These are phyloP conservation scores for Acacia melanoxylon DNA, from an alignment of 306 rosid species.

Conservation along the genomic window DNA sequence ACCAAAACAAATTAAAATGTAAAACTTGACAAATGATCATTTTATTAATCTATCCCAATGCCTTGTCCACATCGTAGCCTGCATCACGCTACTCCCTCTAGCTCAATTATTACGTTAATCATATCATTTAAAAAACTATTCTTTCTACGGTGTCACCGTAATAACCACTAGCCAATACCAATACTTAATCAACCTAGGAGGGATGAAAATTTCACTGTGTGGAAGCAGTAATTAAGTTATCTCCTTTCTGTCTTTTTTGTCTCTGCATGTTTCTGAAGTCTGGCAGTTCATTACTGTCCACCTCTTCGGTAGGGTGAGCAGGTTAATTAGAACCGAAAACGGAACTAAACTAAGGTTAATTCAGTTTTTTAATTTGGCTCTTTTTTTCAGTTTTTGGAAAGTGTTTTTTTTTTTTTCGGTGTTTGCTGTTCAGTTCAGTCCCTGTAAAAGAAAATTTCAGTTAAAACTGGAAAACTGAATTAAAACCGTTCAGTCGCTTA, in stretches of 20 bases:
- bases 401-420: too few relatives aligned
- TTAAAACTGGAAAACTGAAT: too few relatives aligned
- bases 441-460: too few relatives aligned
- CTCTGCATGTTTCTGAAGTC: not conserved
- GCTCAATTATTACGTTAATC: constrained; percentile 12
- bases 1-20: constrained; percentile 20
- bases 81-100: constrained; percentile 17
- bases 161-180: not conserved
- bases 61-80: constrained; percentile 38
- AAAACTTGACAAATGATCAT: not conserved
- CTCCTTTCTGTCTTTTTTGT: not conserved
- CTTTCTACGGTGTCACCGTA: not conserved
- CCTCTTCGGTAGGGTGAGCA: not conserved
- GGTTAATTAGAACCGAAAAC: too few relatives aligned
- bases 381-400: too few relatives aligned
- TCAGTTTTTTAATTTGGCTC: too few relatives aligned
- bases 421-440: too few relatives aligned
- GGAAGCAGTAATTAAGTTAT: not conserved
- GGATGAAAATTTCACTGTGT: not conserved
- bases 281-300: not conserved
- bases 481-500: too few relatives aligned
- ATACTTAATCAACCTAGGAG: not conserved
- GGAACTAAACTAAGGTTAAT: too few relatives aligned
- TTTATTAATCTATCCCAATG: not conserved
- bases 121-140: not conserved